Base-by-base conservation (phyloP, 768 basidiomycete species). In the Serendipita sp. region DNA sequence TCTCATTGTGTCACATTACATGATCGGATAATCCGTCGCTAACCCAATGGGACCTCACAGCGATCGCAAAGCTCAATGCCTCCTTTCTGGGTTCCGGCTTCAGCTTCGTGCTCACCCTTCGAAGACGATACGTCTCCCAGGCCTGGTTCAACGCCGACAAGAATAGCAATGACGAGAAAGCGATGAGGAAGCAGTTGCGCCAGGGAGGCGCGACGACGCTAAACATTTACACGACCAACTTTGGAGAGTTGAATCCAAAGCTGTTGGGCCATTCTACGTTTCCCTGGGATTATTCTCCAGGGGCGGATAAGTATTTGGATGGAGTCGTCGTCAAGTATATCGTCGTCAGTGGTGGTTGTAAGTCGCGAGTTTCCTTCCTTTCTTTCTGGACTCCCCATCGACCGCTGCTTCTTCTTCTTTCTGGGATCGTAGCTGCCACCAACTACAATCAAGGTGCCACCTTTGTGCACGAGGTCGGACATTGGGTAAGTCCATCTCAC, bases 381-480 rank as follows among this genome's bases (percentile, higher is more conserved):
- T n/a, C n/a, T n/a, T n/a, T n/a, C n/a, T n/a, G n/a, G n/a, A n/a
- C n/a, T n/a, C n/a, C n/a, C n/a, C n/a, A n/a, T n/a, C n/a, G n/a
- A n/a, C n/a, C n/a, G n/a, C n/a, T n/a, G n/a, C 20, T 42, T 42
- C 42, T 20, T 42, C 42, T 11, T 42, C 11, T 42, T 11, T 20
- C 20, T 42, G 42, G 11, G 11, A 42, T 42, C 11, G 42, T 42
- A 42, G 42, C 61, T 0, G 16, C 41, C 42, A 30, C 42, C 16
- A n/a, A 17, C 9, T 61, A 14, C 28, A 30, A 61, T 31, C 38
- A 61, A 24, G 61, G 61, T 43, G 28, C 30, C n/a, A 61, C 61
- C 41, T 28, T 61, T 13, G 45, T 43, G 38, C 61, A 61, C 64
- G 38, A 72, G 68, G 43, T 70, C 28, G 26, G 71, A 69, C 9